Evolutionary conservation across 495 filamentous ascomycete species (phyloP).

Genomic region (Pyrenula massariospora): DNA sequence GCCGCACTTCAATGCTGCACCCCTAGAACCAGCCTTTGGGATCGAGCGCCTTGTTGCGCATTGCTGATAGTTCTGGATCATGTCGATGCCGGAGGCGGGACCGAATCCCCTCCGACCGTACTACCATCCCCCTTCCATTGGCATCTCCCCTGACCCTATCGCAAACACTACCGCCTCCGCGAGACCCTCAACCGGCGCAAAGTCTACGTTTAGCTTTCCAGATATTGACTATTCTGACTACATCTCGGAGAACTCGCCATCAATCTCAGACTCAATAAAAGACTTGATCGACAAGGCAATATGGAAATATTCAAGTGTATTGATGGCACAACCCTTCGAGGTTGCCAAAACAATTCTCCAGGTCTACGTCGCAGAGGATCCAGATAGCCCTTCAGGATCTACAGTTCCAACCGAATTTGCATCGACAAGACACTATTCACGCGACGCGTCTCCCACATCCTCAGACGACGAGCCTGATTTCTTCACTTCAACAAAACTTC

Average conservation of each 20-base stretch:
- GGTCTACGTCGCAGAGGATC: constrained; percentile 40
- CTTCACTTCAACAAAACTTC: constrained; percentile 65
- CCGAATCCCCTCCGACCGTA: constrained; percentile 91
- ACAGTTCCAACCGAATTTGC: constrained; percentile 9
- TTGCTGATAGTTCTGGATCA: constrained; percentile 7
- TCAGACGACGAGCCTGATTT: constrained; percentile 81
- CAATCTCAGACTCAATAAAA: constrained; percentile 57
- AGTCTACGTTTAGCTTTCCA: constrained; percentile 68
- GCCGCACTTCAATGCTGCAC: too few relatives aligned
- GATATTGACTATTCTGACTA: constrained; percentile 87
- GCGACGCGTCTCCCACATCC: constrained; percentile 13
- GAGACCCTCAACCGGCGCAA: constrained; percentile 31
- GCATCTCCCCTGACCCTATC: constrained; percentile 25
- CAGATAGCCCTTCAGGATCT: constrained; percentile 22
- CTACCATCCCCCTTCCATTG: constrained; percentile 77
- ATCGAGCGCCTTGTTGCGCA: too few relatives aligned
- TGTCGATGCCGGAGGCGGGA: constrained; percentile 39
- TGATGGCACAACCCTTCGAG: constrained; percentile 92
- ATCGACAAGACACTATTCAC: constrained; percentile 15
- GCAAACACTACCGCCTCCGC: constrained; percentile 23
- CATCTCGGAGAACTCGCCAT: constrained; percentile 63
- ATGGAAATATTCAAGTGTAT: constrained; percentile 72
- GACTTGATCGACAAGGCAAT: constrained; percentile 66
- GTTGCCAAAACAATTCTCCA: constrained; percentile 91
- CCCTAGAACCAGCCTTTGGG: too few relatives aligned